phyloP scores from a whole-genome alignment of 768 basidiomycete species.

The Tulasnella sp. region DNA sequence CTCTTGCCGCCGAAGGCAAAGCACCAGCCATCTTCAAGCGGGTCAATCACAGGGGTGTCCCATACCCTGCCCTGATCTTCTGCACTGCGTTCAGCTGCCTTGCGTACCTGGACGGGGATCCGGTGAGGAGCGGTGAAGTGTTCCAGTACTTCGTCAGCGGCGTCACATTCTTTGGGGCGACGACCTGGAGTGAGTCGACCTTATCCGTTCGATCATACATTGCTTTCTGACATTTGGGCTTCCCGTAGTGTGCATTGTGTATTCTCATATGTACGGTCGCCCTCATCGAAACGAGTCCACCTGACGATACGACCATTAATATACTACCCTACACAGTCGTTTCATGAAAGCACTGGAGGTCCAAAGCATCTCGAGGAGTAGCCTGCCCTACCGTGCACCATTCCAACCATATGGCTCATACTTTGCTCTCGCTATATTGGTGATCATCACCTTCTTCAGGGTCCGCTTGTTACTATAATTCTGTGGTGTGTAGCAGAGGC shows the following conservation, averaged over 20 bases:
- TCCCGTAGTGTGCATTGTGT: constrained; percentile 44
- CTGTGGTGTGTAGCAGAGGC: neutral
- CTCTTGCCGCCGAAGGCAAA: constrained; percentile 32
- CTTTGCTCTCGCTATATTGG: constrained; percentile 34
- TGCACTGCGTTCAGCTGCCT: constrained; percentile 55
- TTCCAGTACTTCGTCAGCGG: constrained; percentile 43
- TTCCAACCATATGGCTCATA: constrained; percentile 33
- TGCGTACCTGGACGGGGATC: constrained; percentile 56
- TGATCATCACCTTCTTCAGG: constrained; percentile 29
- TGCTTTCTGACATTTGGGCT: neutral
- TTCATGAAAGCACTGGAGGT: constrained; percentile 49
- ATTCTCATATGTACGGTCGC: constrained; percentile 53
- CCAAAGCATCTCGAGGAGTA: constrained; percentile 43
- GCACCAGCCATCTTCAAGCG: constrained; percentile 31
- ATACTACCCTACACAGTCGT: constrained; percentile 39
- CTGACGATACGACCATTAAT: neutral
- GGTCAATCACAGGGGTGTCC: constrained; percentile 32
- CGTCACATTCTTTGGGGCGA: constrained; percentile 43
- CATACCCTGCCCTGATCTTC: constrained; percentile 45
- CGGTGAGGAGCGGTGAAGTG: constrained; percentile 46
- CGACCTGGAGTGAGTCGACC: constrained; percentile 35
- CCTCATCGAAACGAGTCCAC: neutral
- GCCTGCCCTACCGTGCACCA: constrained; percentile 43
- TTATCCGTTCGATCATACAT: neutral
- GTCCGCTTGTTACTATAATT: neutral